Evolutionary conservation across 2,329 filamentous ascomycete species (phyloP).

Genomic region (Colletotrichum sansevieriae): DNA sequence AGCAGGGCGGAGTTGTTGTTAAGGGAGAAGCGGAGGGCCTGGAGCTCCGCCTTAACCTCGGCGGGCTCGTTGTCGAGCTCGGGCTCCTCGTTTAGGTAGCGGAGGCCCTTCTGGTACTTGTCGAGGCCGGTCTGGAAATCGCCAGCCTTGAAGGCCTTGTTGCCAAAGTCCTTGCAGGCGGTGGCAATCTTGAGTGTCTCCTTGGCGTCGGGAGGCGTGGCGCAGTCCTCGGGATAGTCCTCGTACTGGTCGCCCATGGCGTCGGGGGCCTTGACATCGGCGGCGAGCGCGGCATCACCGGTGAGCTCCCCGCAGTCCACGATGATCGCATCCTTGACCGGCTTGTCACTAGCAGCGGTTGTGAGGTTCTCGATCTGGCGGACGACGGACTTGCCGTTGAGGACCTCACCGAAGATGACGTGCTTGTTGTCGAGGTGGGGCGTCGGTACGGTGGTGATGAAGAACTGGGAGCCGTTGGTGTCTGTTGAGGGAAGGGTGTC

Average conservation of each 20-base stretch:
- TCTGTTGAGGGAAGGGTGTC: constrained; percentile 58
- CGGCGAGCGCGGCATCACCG: constrained; percentile 75
- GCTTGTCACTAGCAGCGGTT: constrained; percentile 83
- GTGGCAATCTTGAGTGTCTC: constrained; percentile 83
- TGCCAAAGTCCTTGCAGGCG: constrained; percentile 92
- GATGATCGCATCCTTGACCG: constrained; percentile 79
- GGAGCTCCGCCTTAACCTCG: constrained; percentile 74
- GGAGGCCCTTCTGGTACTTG: constrained; percentile 94
- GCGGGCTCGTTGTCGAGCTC: constrained; percentile 78
- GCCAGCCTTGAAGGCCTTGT: constrained; percentile 88
- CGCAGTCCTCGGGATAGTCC: constrained; percentile 92
- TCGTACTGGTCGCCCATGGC: constrained; percentile 91
- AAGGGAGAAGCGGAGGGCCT: constrained; percentile 81
- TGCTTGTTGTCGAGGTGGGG: constrained; percentile 97
- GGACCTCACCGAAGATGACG: constrained; percentile 95
- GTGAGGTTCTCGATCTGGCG: constrained; percentile 89
- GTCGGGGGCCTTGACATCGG: constrained; percentile 79
- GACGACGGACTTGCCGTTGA: constrained; percentile 91
- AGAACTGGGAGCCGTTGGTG: constrained; percentile 98
- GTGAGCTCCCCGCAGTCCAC: constrained; percentile 87
- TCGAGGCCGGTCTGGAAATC: constrained; percentile 79
- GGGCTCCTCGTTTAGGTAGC: constrained; percentile 89
- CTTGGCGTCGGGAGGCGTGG: constrained; percentile 71
- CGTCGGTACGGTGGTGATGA: constrained; percentile 95
- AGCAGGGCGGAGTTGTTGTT: constrained; percentile 92